Conservation (phyloP, 768 basidiomycete species). For the Lentinus tigrinus region DNA sequence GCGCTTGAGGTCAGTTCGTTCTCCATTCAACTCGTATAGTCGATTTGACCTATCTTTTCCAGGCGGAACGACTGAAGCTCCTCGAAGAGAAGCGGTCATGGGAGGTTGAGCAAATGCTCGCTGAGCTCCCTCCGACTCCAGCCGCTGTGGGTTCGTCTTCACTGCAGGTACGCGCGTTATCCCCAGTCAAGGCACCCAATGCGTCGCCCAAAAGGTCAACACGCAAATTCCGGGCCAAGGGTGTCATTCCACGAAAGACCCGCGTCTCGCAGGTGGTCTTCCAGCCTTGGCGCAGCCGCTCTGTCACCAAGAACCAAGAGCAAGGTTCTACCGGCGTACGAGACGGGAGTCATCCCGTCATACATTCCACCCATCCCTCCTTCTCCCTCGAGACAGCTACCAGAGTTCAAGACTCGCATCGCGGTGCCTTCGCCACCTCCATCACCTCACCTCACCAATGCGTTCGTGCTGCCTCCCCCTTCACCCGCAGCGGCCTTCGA, state of each 20-base stretch:
- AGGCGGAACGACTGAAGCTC: conserved; percentile 64
- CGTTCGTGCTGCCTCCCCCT: conserved; percentile 79
- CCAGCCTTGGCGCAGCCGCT: conserved; percentile 28
- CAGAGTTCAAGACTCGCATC: conserved; percentile 33
- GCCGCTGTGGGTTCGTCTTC: conserved; percentile 21
- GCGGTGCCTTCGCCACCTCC: conserved; percentile 25
- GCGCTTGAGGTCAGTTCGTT: conserved; percentile 56
- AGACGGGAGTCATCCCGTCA: conserved; percentile 49
- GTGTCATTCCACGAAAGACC: conserved; percentile 42
- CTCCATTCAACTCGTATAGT: not conserved
- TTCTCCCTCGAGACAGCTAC: conserved; percentile 23
- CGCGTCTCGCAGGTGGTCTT: conserved; percentile 47
- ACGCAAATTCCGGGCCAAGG: conserved; percentile 43
- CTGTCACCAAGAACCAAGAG: conserved; percentile 35
- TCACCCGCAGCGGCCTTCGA: conserved; percentile 58
- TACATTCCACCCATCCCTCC: conserved; percentile 5
- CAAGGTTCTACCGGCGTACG: conserved; percentile 47
- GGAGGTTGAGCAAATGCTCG: conserved; percentile 63
- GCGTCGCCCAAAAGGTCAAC: conserved; percentile 43
- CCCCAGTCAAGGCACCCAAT: no score
- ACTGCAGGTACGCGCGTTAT: conserved; percentile 28
- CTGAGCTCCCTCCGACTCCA: conserved; percentile 50
- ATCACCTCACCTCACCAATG: conserved; percentile 56
- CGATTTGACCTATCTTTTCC: not conserved
- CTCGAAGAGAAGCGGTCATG: conserved; percentile 73